A percentile compares a stretch with the other conserved stretches of the same genome.
Conservation (phyloP, 2,329 filamentous ascomycete species). For the Reticulascus tulasneorum region DNA sequence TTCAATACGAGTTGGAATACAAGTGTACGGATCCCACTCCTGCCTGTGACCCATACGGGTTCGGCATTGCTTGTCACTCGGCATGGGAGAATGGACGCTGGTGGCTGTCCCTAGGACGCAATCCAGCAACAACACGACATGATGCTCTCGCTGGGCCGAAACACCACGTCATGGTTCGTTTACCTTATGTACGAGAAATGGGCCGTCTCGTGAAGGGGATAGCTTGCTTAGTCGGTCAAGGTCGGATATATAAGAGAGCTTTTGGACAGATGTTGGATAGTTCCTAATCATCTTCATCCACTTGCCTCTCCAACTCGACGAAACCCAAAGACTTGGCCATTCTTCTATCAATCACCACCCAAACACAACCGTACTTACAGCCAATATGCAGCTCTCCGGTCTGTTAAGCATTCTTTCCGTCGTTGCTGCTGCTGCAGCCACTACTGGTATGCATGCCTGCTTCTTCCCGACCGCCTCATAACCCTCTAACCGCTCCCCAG, state of each 20-base stretch:
- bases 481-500: constrained; percentile 26
- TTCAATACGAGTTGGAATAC: too few species aligned
- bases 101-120: too few species aligned
- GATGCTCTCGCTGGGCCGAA: constrained; percentile 55
- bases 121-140: constrained; percentile 8
- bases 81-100: too few species aligned
- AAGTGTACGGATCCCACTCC: too few species aligned
- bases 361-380: constrained; percentile 3
- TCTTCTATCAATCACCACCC: neutral
- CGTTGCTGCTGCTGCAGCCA: constrained; percentile 31
- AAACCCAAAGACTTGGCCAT: neutral
- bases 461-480: neutral
- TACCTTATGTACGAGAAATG: too few species aligned
- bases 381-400: constrained; percentile 41
- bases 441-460: constrained; percentile 21
- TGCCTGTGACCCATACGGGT: too few species aligned
- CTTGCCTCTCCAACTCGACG: neutral
- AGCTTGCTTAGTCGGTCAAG: constrained; percentile 1
- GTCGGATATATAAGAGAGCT: constrained; percentile 8
- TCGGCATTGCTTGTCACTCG: too few species aligned
- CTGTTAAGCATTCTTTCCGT: constrained; percentile 35
- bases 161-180: constrained; percentile 57
- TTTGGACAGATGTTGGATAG: neutral
- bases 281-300: constrained; percentile 5
- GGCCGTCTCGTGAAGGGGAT: neutral